Evolutionary conservation across 176 grass and related monocot genomes (phyloP).

Genomic region (Pontederia paniculata): DNA sequence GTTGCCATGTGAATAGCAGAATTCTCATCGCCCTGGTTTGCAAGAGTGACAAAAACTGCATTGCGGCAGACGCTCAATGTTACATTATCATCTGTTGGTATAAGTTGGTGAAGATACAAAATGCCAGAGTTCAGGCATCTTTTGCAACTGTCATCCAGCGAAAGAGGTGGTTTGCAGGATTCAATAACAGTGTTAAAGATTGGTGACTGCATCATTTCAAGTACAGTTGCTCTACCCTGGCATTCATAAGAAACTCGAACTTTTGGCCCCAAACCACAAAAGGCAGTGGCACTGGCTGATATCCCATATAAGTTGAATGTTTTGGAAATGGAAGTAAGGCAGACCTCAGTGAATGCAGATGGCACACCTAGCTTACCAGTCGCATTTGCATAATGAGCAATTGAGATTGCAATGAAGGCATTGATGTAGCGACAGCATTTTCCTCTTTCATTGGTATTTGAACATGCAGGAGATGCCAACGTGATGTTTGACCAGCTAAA

Average conservation of each 20-base stretch:
- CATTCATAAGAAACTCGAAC: constrained; percentile 91
- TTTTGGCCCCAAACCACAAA: constrained; percentile 79
- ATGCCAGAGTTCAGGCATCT: constrained; percentile 90
- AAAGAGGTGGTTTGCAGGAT: constrained; percentile 73
- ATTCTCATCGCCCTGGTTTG: constrained; percentile 50
- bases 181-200: constrained; percentile 66
- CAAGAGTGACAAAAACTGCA: constrained; percentile 79
- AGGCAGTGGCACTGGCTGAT: constrained; percentile 32
- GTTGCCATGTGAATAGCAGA: constrained; percentile 50
- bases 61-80: constrained; percentile 73
- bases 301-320: constrained; percentile 62
- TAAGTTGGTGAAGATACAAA: constrained; percentile 59
- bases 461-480: constrained; percentile 41
- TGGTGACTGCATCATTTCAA: constrained; percentile 96
- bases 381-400: constrained; percentile 68
- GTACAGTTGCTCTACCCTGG: constrained; percentile 52
- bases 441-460: constrained; percentile 45
- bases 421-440: constrained; percentile 91
- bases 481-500: constrained; percentile 96
- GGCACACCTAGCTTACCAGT: constrained; percentile 84
- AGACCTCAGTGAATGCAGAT: constrained; percentile 60
- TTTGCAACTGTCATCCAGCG: constrained; percentile 80
- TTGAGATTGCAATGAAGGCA: constrained; percentile 78
- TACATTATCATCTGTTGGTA: constrained; percentile 73
- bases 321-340: constrained; percentile 48